Base-by-base conservation (phyloP, 2,329 filamentous ascomycete genomes). In the Didymella arachidicola region DNA sequence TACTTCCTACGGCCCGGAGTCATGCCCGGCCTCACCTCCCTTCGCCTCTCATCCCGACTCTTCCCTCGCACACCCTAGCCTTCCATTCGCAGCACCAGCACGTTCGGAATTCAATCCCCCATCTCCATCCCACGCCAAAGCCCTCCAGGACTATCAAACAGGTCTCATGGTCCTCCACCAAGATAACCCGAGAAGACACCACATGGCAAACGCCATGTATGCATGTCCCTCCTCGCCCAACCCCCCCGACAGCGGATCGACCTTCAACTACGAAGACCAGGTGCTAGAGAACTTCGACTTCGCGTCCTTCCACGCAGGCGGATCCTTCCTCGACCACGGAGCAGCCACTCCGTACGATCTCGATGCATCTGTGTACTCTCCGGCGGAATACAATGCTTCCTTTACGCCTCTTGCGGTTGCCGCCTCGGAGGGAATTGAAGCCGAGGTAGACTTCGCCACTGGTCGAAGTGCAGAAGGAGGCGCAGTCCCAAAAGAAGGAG, bases 251-350 rank as follows among this genome's bases (percentile, higher is more conserved):
- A 14, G 4, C 1, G 30, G 30, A 32, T 16, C 6, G 12, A 72
- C 70, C 45, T 67, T 73, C 80, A 81, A 80, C 79, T 74, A 84
- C 79, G 57, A 67, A 83, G 49, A 61, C 84, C 81, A 92, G 87
- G 83, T 91, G 82, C 80, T 86, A 80, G 67, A 87, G 79, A 77
- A 83, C 83, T 89, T 89, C 72, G 86, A 89, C 73, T 89, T 89
- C 72, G 87, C 89, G 69, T 85, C 83, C n/a, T 89, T 89, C 78
- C 78, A 88, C 67, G 85, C 83, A 29, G 78, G 77, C 34, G 72
- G 66, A 10, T 34, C 29, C n/a, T n/a, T 7, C 6, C 27, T n/a
- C 26, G 25, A 16, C 7, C 7, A 11, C 29, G 11, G 2, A 38
- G 34, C 34, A 7, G 30, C 30, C 30, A n/a, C 34, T 18, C 16